Evolutionary conservation across 495 filamentous ascomycete species (phyloP).

Genomic region (Niebla homalea): DNA sequence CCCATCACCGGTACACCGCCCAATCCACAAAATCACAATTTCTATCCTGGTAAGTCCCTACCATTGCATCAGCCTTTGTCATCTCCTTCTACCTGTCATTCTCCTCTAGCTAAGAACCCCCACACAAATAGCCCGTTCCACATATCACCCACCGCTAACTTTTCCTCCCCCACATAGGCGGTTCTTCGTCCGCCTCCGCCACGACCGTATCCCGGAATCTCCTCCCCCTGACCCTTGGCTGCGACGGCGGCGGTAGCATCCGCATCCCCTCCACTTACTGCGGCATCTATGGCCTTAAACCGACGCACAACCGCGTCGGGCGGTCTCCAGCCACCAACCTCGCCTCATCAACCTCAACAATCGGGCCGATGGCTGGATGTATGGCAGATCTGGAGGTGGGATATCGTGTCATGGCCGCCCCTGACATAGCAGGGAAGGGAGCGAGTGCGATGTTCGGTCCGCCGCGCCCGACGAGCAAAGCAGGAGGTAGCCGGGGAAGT

Average conservation of each 20-base stretch:
- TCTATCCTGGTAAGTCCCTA: conserved; percentile 43
- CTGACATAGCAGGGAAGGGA: conserved; percentile 42
- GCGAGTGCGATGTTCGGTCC: conserved; percentile 35
- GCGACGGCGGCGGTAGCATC: conserved; percentile 79
- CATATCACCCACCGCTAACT: too few species aligned
- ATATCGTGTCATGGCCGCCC: conserved; percentile 62
- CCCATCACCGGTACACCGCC: conserved; percentile 64
- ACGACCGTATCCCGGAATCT: conserved; percentile 66
- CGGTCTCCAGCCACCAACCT: conserved; percentile 45
- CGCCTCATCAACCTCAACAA: conserved; percentile 49
- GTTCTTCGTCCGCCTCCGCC: conserved; percentile 73
- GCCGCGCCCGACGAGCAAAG: conserved; percentile 23
- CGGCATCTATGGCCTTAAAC: conserved; percentile 80
- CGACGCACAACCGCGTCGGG: conserved; percentile 65
- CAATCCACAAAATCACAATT: conserved; percentile 68
- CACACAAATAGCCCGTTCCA: too few species aligned
- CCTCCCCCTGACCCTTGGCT: conserved; percentile 69
- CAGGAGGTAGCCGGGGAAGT: conserved; percentile 14
- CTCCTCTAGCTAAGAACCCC: too few species aligned
- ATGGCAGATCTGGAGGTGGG: conserved; percentile 73
- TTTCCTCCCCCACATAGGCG: conserved; percentile 32
- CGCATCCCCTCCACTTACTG: conserved; percentile 73
- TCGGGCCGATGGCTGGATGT: conserved; percentile 64
- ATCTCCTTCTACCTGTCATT: too few species aligned
- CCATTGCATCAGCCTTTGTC: too few species aligned